Evolutionary conservation across 2,329 filamentous ascomycete species (phyloP).

Genomic region (Sclerotinia spermophila): DNA sequence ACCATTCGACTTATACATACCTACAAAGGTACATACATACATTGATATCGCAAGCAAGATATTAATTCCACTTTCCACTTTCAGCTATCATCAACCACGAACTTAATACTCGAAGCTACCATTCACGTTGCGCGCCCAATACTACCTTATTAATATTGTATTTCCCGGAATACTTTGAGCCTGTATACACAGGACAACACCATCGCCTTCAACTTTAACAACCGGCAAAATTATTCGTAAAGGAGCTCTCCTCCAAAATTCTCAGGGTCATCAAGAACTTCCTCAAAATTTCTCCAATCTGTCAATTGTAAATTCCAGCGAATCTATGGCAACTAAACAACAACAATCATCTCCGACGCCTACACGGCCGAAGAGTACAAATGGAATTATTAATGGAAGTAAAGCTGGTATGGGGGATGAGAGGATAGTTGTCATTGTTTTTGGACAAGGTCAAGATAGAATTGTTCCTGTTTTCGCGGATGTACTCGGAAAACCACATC

Average conservation of each 20-base stretch:
- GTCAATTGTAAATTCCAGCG: background rate
- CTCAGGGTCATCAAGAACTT: background rate
- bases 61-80: background rate
- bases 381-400: constrained; percentile 37
- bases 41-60: constrained; percentile 1
- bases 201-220: background rate
- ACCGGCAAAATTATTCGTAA: constrained; percentile 8
- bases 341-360: constrained; percentile 50
- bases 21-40: background rate
- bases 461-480: constrained; percentile 75
- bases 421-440: constrained; percentile 63
- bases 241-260: background rate
- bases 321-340: constrained; percentile 44
- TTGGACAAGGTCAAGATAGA: constrained; percentile 66
- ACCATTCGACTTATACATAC: constrained; percentile 1
- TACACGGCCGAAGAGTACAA: constrained; percentile 41
- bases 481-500: constrained; percentile 70
- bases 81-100: background rate
- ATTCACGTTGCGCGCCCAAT: background rate
- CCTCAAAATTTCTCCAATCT: constrained; percentile 1
- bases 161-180: background rate
- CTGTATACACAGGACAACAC: background rate
- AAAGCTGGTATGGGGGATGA: constrained; percentile 46
- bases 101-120: background rate
- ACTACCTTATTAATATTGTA: background rate